Conservation (phyloP, 2,329 filamentous ascomycete genomes). For the Xylariaceae sp. region DNA sequence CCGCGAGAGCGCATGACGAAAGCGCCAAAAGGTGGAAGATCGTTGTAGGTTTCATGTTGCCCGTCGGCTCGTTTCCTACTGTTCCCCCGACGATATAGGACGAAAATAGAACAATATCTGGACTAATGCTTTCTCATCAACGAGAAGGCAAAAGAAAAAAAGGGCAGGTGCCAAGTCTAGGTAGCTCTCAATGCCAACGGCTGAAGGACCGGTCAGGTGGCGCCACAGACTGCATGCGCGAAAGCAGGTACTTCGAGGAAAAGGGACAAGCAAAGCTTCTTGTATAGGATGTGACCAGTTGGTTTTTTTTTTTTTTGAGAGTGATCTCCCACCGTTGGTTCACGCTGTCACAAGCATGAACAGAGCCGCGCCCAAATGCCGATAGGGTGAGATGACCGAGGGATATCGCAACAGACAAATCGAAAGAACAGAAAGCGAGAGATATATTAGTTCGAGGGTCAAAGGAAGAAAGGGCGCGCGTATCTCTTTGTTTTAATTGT, state of each 20-base stretch:
- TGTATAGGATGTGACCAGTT: neutral
- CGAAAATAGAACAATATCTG: neutral
- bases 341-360: neutral
- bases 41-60: slow-evolving; percentile 17
- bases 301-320: neutral
- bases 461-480: no score
- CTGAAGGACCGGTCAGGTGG: neutral
- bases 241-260: neutral
- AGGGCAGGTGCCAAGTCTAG: neutral
- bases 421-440: no score
- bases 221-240: neutral
- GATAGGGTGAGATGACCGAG: neutral
- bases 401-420: no score
- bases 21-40: slow-evolving; percentile 13
- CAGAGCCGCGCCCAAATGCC: neutral
- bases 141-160: neutral
- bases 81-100: neutral
- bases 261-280: neutral
- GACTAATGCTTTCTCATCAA: neutral
- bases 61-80: neutral
- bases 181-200: no score
- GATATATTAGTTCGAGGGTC: no score
- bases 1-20: slow-evolving; percentile 15
- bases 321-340: neutral
- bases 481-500: no score